Percentiles rank a stretch among this genome's conserved stretches.
phyloP scores from a whole-genome alignment of 2,329 filamentous ascomycete genomes.

The Fusarium pseudonygamai region DNA sequence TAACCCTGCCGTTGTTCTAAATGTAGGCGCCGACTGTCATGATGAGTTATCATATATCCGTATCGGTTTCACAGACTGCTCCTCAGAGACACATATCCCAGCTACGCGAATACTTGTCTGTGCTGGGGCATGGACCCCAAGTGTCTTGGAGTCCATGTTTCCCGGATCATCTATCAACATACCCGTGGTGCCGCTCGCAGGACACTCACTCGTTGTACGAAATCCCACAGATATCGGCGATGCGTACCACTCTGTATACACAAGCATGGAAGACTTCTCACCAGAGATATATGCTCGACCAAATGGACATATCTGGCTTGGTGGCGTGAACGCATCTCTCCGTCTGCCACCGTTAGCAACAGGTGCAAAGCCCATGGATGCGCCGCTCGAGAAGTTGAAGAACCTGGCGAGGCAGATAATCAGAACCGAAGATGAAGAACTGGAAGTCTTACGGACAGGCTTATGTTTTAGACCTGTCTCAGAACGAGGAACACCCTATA shows the following conservation, averaged over 20 bases:
- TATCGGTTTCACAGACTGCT: slow-evolving; percentile 56
- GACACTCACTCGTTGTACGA: slow-evolving; percentile 75
- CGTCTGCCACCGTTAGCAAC: slow-evolving; percentile 62
- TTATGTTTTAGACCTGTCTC: slow-evolving; percentile 80
- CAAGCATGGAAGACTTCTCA: slow-evolving; percentile 68
- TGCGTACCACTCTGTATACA: slow-evolving; percentile 75
- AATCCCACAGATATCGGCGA: slow-evolving; percentile 60
- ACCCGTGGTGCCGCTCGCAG: slow-evolving; percentile 66
- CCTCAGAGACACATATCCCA: slow-evolving; percentile 61
- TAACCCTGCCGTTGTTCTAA: slow-evolving; percentile 67
- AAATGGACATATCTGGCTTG: slow-evolving; percentile 76
- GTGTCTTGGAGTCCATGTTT: slow-evolving; percentile 73
- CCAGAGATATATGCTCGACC: slow-evolving; percentile 76
- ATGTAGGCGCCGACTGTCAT: slow-evolving; percentile 60
- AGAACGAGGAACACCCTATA: slow-evolving; percentile 68
- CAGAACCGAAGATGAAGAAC: slow-evolving; percentile 53
- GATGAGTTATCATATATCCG: slow-evolving; percentile 62
- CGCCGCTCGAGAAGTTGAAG: slow-evolving; percentile 59
- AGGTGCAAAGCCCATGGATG: slow-evolving; percentile 22
- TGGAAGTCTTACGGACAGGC: slow-evolving; percentile 71
- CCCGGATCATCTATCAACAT: slow-evolving; percentile 61
- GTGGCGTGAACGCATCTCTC: slow-evolving; percentile 73
- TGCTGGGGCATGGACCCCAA: slow-evolving; percentile 76
- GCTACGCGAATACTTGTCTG: slow-evolving; percentile 74
- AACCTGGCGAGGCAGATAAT: slow-evolving; percentile 60